Evolutionary conservation across 1,284 basidiomycete species (phyloP), one percentile per base, ranked within the genome.

Genomic region (Vanrija pseudolonga): DNA sequence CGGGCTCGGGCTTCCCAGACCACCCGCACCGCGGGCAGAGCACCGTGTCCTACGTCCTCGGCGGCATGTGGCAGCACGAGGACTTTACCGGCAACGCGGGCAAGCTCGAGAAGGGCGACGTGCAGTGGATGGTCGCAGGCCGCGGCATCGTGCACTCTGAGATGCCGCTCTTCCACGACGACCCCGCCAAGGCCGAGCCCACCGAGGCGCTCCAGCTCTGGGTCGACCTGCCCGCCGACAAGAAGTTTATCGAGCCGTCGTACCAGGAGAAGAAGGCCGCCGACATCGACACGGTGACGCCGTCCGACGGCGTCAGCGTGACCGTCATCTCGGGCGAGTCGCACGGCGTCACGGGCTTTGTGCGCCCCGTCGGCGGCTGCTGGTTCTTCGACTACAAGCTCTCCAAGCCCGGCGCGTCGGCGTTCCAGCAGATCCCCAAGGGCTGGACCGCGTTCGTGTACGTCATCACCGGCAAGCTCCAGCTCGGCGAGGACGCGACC

Each of bases 71-170:
- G 63, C 80, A 83, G 55, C 94, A 98, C 68, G 94, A 98, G 76
- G 95, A 98, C 72, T 95, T 91, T 26, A 85, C 85, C 4, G 93
- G 94, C 2, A 90, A 97, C 74, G 82, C 83, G 52, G 90, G 91
- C 48, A 53, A 54, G 60, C 88, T 97, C 58, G 84, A 84, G 43
- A 77, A 86, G 5, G 93, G 94, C 8, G 92, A 90, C 53, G 85
- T 95, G 3, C 93, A 96, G 69, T 96, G 91, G 90, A 96, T 96
- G 92, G 87, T 85, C 67, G 92, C 91, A 12, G 89, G 88, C 7
- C 66, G 69, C 52, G 80, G 79, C 9, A 68, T 74, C 67, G 86
- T 92, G 53, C 89, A 92, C 66, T 86, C 88, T 4, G 90, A 82
- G 76, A 96, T 97, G 89, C 94, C 95, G 3, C 79, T 90, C 5